A percentile compares a stretch with the other conserved stretches of the same genome.
phyloP scores from a whole-genome alignment of 1,284 basidiomycete genomes.

The Microbotryomycetes sp. region DNA sequence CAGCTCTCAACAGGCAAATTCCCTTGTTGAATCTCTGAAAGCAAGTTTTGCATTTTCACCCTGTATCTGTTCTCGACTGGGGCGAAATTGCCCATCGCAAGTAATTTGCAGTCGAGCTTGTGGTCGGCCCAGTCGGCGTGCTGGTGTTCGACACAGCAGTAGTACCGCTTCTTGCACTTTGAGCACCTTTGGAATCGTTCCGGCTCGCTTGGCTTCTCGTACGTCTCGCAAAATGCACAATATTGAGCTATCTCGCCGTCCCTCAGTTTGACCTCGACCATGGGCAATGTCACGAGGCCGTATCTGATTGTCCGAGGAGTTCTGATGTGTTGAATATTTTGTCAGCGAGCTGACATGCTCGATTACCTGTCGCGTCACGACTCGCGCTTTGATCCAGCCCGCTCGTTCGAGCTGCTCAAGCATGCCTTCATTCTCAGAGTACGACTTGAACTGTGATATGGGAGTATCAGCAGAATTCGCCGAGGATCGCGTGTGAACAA shows the following conservation, averaged over 20 bases:
- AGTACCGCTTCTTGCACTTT: constrained; percentile 24
- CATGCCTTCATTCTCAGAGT: constrained; percentile 19
- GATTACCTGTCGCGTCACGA: neutral
- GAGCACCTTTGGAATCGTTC: constrained; percentile 22
- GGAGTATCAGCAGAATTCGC: neutral
- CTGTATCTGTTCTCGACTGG: constrained; percentile 18
- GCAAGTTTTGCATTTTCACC: no score
- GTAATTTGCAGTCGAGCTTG: constrained; percentile 25
- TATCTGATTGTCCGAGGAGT: constrained; percentile 16
- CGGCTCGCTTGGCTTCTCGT: neutral
- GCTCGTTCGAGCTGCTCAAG: constrained; percentile 17
- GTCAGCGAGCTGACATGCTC: neutral
- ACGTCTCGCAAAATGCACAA: constrained; percentile 10
- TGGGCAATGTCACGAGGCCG: constrained; percentile 14
- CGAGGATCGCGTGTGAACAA: neutral
- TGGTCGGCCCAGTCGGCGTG: constrained; percentile 15
- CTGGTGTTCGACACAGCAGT: constrained; percentile 24
- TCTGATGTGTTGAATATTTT: neutral
- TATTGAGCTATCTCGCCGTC: constrained; percentile 16
- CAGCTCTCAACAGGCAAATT: no score
- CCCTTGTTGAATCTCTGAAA: no score
- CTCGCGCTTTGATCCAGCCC: constrained; percentile 13
- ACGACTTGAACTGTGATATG: constrained; percentile 20
- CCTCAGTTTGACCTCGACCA: constrained; percentile 12
- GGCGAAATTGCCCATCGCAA: constrained; percentile 7